Base-by-base conservation (phyloP, 2,329 filamentous ascomycete species). In the Clarireedia hainanense region DNA sequence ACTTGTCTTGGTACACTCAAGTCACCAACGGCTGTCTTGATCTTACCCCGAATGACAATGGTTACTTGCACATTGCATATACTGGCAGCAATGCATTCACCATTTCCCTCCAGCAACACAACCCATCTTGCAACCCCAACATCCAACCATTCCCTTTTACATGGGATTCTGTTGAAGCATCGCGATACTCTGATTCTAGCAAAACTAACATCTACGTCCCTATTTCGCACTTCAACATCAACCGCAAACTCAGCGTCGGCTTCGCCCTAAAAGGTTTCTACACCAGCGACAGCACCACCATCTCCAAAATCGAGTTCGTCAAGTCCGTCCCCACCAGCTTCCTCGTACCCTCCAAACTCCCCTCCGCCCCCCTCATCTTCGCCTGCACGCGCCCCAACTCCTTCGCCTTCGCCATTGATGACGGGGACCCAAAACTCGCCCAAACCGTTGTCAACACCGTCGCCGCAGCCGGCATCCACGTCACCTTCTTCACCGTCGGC, bases 361-460 rank as follows among this genome's bases (percentile, higher is more conserved):
- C 81, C 0, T 83, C 77, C 1, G 84, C 84, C 6, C 76, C 75
- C 20, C 73, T 88, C 36, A 72, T 84, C 47, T 81, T 86, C 63
- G 74, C 78, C 6, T 88, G 85, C 74, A 84, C 79, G 61, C 76
- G 83, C 17, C 83, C 84, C 47, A 85, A 86, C 71, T 83, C 80
- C 0, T 87, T 88, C 66, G 85, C 85, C 1, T 87, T 88, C 67
- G 84, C 84, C 50, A 87, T 88, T 60, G 85, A 88, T 65, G 85
- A 88, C 67, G 85, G 84, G 23, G 74, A 79, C 50, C 84, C 84
- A 47, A 64, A 71, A 36, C 75, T 79, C 56, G 83, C 83, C 1
- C 76, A 82, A 69, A 70, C 79, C 59, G 80, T 86, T 20, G 79
- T 85, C 71, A 71, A 77, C 42, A 81, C 84, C 52, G 73, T 88